These are phyloP conservation scores for Protea cynaroides DNA, from an alignment of 164 flowering plant genomes.

Conservation along the genomic window DNA sequence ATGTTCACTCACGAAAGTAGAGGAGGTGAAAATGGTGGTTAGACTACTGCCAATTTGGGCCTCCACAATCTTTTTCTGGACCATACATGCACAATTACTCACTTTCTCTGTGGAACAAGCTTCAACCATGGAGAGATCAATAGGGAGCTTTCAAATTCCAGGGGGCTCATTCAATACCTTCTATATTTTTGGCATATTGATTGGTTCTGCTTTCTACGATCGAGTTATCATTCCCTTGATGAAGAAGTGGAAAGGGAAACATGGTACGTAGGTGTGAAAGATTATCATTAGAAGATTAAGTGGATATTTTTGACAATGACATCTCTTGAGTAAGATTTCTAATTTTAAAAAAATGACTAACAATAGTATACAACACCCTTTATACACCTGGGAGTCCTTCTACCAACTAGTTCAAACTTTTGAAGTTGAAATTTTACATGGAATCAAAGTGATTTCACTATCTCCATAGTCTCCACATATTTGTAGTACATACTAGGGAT, in stretches of 20 bases:
- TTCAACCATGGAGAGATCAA: slow-evolving; percentile 27
- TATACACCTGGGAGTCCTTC: too few relatives aligned
- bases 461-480: too few relatives aligned
- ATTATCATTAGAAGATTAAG: too few relatives aligned
- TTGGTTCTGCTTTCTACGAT: slow-evolving; percentile 23
- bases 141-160: slow-evolving; percentile 31
- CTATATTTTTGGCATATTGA: slow-evolving; percentile 25
- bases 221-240: slow-evolving; percentile 23
- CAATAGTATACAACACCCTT: too few relatives aligned
- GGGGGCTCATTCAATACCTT: slow-evolving; percentile 31
- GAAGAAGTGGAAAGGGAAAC: slow-evolving; percentile 26
- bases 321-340: too few relatives aligned
- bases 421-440: too few relatives aligned
- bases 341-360: too few relatives aligned
- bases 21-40: slow-evolving; percentile 29
- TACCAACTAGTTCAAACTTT: too few relatives aligned
- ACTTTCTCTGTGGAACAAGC: slow-evolving; percentile 43
- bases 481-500: too few relatives aligned
- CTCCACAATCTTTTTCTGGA: slow-evolving; percentile 33
- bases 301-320: too few relatives aligned
- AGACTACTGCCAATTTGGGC: slow-evolving; percentile 32
- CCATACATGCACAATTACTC: slow-evolving; percentile 27
- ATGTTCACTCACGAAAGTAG: slow-evolving; percentile 24
- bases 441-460: too few relatives aligned
- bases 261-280: slow-evolving; percentile 14